Conservation (phyloP, 1,284 basidiomycete genomes). For the Leucoagaricus sp. region DNA sequence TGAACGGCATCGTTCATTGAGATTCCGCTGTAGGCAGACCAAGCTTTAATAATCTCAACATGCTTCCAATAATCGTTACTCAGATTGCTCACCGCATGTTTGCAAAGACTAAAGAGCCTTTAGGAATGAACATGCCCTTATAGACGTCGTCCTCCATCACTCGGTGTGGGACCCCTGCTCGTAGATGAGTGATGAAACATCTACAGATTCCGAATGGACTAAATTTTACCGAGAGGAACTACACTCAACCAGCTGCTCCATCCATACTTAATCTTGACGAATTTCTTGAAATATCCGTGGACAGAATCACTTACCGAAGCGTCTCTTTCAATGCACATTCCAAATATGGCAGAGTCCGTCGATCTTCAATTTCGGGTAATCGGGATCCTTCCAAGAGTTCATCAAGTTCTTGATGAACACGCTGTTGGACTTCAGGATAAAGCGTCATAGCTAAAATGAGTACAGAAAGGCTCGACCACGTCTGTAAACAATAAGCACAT, state of each 20-base stretch:
- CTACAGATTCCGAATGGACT: neutral
- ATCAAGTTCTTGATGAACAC: slow-evolving; percentile 11
- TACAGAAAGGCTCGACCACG: neutral
- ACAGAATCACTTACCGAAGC: neutral
- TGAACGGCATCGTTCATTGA: neutral
- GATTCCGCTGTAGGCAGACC: neutral
- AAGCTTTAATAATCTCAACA: neutral
- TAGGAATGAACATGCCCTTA: slow-evolving; percentile 31
- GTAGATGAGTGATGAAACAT: neutral
- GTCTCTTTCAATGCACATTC: slow-evolving; percentile 9
- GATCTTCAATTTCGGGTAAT: slow-evolving; percentile 3
- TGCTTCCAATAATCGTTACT: neutral
- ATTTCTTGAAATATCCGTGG: no score
- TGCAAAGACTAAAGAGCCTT: slow-evolving; percentile 26
- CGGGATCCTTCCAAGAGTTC: slow-evolving; percentile 1
- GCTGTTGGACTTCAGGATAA: slow-evolving; percentile 6
- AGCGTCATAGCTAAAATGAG: slow-evolving; percentile 11
- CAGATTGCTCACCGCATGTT: slow-evolving; percentile 22
- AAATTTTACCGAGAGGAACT: slow-evolving; percentile 4
- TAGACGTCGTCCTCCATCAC: slow-evolving; percentile 27
- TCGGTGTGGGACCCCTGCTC: slow-evolving; percentile 26
- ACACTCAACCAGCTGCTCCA: slow-evolving; percentile 3
- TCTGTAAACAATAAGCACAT: neutral
- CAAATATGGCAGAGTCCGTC: neutral
- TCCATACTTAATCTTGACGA: no score